Evolutionary conservation across 176 grass and related monocot species (phyloP), one percentile per base, ranked within the genome.

Genomic region (Aechmea fasciata): DNA sequence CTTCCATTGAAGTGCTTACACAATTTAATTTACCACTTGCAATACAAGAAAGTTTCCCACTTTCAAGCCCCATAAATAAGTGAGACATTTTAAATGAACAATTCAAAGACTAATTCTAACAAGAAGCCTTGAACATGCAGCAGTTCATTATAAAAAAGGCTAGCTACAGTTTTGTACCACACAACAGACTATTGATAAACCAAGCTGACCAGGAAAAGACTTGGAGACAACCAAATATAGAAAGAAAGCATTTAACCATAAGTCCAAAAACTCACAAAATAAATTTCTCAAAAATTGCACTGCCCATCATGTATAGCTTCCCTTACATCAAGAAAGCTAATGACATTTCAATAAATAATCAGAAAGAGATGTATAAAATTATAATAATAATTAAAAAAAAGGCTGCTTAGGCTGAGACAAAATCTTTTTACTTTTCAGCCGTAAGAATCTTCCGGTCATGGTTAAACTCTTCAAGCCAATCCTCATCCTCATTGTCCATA

Each of bases 401-500:
- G 14, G 54, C 0, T 59, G 14, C 14, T 59, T 17, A 59, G 14
- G 54, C 54, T 15, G 15, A 59, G 19, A 18, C 54, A 59, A n/a
- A 59, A 19, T 59, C 19, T 14, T n/a, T 3, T 80, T 92, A 97
- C 93, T 83, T 92, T 87, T 97, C 93, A 69, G 86, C 67, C 47
- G 81, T 81, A 67, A 92, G 74, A 83, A 80, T 89, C 66, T 92
- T 92, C 70, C 86, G 68, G 68, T 92, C 89, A 15, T 83, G 82
- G 72, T 92, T 92, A 48, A 87, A 90, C 50, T 87, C 83, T 69
- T 90, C 89, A 80, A 92, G 93, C 93, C 93, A 97, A 25, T 97
- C 89, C 70, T 97, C 93, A 73, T 97, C 88, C 77, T 96, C 93
- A 69, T 92, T 86, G 54, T 96, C 93, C 71, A 96, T 73, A 78